These are phyloP conservation scores for Nakazawaea ernobii DNA, from an alignment of 805 yeast genomes.

Conservation along the genomic window DNA sequence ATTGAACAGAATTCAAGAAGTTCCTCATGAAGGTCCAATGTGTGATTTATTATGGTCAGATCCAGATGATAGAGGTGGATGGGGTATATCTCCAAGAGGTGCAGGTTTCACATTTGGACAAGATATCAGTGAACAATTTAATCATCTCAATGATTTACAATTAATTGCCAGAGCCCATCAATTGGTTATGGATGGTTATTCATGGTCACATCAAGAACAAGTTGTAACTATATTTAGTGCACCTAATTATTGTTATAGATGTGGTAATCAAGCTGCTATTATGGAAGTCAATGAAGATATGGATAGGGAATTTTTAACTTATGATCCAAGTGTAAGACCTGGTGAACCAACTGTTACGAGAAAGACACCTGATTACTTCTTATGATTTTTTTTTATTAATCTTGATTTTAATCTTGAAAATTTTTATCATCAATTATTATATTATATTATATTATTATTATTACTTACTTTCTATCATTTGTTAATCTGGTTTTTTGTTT, in stretches of 20 bases:
- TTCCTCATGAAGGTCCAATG: conserved; percentile 98
- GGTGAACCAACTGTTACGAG: conserved; percentile 97
- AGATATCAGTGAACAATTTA: conserved; percentile 89
- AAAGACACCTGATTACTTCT: conserved; percentile 95
- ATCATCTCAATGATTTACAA: conserved; percentile 80
- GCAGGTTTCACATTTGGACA: conserved; percentile 98
- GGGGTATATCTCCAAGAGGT: conserved; percentile 98
- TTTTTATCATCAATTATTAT: no score
- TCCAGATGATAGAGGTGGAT: conserved; percentile 96
- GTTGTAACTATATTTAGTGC: conserved; percentile 94
- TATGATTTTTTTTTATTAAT: conserved; percentile 32
- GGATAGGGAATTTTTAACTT: conserved; percentile 86
- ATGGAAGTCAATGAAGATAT: conserved; percentile 97
- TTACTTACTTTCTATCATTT: no score
- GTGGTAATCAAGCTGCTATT: conserved; percentile 97
- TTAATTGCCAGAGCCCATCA: conserved; percentile 94
- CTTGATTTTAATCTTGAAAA: no score
- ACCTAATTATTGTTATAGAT: conserved; percentile 94
- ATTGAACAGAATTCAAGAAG: conserved; percentile 88
- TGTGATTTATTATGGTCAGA: conserved; percentile 96
- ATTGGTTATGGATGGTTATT: conserved; percentile 95
- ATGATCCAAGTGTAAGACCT: conserved; percentile 94
- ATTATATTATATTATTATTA: no score
- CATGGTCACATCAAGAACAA: conserved; percentile 91
- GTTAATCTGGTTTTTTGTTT: no score